Base-by-base conservation (phyloP, 306 rosid species). In the Cyclanthera cordifolia region DNA sequence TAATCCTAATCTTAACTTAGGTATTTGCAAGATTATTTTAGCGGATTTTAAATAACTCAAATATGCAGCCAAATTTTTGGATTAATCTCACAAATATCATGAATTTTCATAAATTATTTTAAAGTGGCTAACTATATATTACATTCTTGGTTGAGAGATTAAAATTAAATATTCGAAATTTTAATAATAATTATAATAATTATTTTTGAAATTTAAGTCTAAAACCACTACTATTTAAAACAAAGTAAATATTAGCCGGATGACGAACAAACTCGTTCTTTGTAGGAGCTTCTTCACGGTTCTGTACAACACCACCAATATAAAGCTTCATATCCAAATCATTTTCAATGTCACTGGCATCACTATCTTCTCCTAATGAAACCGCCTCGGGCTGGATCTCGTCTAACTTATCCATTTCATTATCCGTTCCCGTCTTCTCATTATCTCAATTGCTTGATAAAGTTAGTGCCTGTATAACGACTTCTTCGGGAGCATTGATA, bases 201-300 rank as follows among this genome's bases (percentile, higher is more conserved):
- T n/a, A n/a, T n/a, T n/a, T n/a, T n/a, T n/a, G n/a, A n/a, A n/a
- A n/a, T n/a, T n/a, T n/a, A n/a, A n/a, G n/a, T n/a, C n/a, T n/a
- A n/a, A n/a, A n/a, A n/a, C n/a, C n/a, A n/a, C n/a, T n/a, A n/a
- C n/a, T n/a, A n/a, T n/a, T n/a, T n/a, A n/a, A n/a, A n/a, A n/a
- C n/a, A n/a, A n/a, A n/a, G n/a, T n/a, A n/a, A 69, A 94, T 86
- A 79, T 83, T 89, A 66, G 99, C 99, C 41, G 99, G 96, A 73
- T 86, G 86, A 54, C 90, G 97, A 65, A 75, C 72, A 72, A 79
- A 76, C 64, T 94, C 95, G 59, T 90, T 95, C 81, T 85, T 94
- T 72, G 75, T 49, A 71, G 90, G 80, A 80, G 74, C 52, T 75
- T 88, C 96, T 53, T 94, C 99, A 58, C 71, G 75, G 79, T 80